Conservation (phyloP, 495 filamentous ascomycete species). For the Aspergillus sclerotiicarbonarius region DNA sequence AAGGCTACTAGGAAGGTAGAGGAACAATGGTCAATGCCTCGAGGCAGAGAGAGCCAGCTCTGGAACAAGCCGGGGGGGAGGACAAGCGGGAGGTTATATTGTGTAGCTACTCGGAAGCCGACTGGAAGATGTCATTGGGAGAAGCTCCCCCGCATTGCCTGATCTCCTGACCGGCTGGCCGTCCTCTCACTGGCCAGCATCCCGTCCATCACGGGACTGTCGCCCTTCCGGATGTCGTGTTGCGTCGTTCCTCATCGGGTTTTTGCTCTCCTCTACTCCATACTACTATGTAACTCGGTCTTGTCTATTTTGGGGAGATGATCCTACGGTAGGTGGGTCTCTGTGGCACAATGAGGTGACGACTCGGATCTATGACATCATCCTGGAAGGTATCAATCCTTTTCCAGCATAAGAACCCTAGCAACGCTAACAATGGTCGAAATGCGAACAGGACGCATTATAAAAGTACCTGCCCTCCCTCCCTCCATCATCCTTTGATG, state of each 20-base stretch:
- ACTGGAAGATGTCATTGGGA: too few relatives aligned
- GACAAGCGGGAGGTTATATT: background rate
- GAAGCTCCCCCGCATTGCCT: conserved; percentile 13
- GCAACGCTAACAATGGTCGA: too few relatives aligned
- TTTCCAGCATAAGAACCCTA: background rate
- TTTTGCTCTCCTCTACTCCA: too few relatives aligned
- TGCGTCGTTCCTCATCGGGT: too few relatives aligned
- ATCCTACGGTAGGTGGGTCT: background rate
- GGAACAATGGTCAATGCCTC: too few relatives aligned
- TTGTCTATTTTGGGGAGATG: too few relatives aligned
- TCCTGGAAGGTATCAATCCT: background rate
- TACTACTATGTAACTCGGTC: too few relatives aligned
- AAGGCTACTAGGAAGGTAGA: background rate
- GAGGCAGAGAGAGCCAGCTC: too few relatives aligned
- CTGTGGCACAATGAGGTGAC: background rate
- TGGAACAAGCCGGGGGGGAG: too few relatives aligned
- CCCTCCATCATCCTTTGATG: background rate
- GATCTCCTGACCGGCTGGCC: conserved; percentile 17
- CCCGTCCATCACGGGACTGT: conserved; percentile 5
- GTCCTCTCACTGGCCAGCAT: conserved; percentile 14
- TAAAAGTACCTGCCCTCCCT: background rate
- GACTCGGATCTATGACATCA: conserved; percentile 1
- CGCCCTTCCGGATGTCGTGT: background rate
- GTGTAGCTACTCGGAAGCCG: too few relatives aligned
- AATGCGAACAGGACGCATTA: background rate